phyloP scores from a whole-genome alignment of 345 rosid genomes.

The Nephelium lappaceum region DNA sequence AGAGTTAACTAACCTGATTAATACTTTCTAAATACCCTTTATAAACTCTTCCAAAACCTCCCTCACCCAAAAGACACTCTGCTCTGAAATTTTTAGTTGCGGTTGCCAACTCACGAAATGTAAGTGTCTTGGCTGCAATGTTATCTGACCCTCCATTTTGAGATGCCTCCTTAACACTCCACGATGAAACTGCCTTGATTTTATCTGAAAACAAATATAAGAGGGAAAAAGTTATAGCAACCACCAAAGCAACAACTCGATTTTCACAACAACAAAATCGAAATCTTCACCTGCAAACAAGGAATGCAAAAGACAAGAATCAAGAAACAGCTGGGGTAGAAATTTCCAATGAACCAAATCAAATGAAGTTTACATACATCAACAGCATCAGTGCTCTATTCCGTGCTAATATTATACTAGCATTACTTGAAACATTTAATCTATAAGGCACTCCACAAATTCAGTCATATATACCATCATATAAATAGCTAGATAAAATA shows the following conservation, averaged over 20 bases:
- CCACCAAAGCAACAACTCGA: not conserved
- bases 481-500: not conserved
- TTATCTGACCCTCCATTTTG: slow-evolving; percentile 51
- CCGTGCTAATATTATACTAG: too few species aligned
- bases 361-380: not conserved
- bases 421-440: not conserved
- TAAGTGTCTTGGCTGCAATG: slow-evolving; percentile 69
- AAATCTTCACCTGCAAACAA: not conserved
- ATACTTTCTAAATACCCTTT: slow-evolving; percentile 66
- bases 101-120: slow-evolving; percentile 75
- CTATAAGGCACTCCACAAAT: not conserved
- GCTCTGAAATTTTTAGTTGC: slow-evolving; percentile 81
- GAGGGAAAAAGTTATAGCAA: not conserved
- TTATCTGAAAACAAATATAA: slow-evolving; percentile 41
- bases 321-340: slow-evolving; percentile 4
- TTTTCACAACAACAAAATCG: slow-evolving; percentile 6
- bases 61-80: slow-evolving; percentile 85
- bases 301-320: slow-evolving; percentile 2
- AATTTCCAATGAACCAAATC: slow-evolving; percentile 5
- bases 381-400: not conserved
- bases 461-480: not conserved
- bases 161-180: slow-evolving; percentile 39
- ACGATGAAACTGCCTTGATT: slow-evolving; percentile 36
- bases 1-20: slow-evolving; percentile 54
- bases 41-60: slow-evolving; percentile 88